Evolutionary conservation across 495 filamentous ascomycete species (phyloP).

Genomic region (Bryoglossum gracile): DNA sequence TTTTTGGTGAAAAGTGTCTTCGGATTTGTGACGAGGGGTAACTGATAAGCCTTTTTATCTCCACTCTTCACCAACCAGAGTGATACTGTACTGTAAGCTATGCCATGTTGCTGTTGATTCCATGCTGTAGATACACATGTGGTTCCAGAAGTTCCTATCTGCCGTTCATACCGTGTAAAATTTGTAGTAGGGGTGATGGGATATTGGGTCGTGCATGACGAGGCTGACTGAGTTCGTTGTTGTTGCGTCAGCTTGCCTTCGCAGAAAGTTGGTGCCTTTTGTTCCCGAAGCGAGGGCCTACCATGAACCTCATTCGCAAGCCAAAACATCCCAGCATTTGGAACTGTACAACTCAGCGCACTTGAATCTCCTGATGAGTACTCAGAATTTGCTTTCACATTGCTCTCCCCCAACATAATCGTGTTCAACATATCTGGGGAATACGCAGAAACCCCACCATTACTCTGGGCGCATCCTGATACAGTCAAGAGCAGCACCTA

Average conservation of each 20-base stretch:
- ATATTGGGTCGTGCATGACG: neutral
- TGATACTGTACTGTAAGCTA: too few species aligned
- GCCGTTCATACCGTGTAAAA: neutral
- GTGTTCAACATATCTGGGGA: too few species aligned
- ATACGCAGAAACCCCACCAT: too few species aligned
- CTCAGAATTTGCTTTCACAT: neutral
- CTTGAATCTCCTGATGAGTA: constrained; percentile 18
- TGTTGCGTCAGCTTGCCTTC: constrained; percentile 4
- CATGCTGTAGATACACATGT: too few species aligned
- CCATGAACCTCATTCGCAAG: constrained; percentile 2
- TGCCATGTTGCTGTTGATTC: too few species aligned
- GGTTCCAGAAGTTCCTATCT: too few species aligned
- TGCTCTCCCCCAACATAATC: neutral
- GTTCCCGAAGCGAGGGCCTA: constrained; percentile 2
- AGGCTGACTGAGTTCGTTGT: constrained; percentile 10
- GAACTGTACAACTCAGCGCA: neutral
- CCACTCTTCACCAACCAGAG: too few species aligned
- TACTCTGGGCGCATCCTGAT: constrained; percentile 17
- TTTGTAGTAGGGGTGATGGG: neutral
- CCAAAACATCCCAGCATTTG: constrained; percentile 1
- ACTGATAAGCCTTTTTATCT: too few species aligned
- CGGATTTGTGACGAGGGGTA: too few species aligned
- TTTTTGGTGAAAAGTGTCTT: too few species aligned
- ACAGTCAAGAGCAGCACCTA: neutral
- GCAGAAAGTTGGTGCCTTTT: constrained; percentile 1